These are phyloP conservation scores for Neofusicoccum umdonicola DNA, from an alignment of 2,329 filamentous ascomycete genomes.

Conservation along the genomic window DNA sequence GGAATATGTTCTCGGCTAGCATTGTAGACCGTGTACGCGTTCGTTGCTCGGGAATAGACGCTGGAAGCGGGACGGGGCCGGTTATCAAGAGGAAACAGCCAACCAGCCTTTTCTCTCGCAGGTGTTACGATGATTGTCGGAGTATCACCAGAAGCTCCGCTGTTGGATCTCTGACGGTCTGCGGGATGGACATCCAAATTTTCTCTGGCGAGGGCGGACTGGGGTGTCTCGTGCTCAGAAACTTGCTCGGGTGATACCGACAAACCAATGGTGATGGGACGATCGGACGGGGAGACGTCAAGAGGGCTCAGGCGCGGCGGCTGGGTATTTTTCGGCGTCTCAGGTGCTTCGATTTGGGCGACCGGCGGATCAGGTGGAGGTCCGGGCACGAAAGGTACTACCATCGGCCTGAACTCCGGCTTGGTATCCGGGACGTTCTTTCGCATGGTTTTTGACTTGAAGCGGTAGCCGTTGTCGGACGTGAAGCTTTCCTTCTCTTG, in stretches of 20 bases:
- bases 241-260: constrained; percentile 58
- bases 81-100: constrained; percentile 52
- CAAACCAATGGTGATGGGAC: constrained; percentile 72
- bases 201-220: not conserved
- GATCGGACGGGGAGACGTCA: constrained; percentile 65
- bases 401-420: not conserved
- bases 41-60: constrained; percentile 59
- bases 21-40: constrained; percentile 30
- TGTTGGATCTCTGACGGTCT: constrained; percentile 36
- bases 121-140: constrained; percentile 56
- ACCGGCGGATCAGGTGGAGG: constrained; percentile 8
- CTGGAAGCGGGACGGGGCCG: constrained; percentile 57
- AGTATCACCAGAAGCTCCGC: constrained; percentile 39
- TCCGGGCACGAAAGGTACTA: constrained; percentile 4
- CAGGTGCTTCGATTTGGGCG: not conserved
- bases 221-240: constrained; percentile 30
- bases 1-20: constrained; percentile 42
- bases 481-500: not conserved
- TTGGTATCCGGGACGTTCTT: not conserved
- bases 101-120: constrained; percentile 51
- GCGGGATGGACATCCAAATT: constrained; percentile 22
- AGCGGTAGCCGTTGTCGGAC: constrained; percentile 14
- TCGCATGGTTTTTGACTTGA: constrained; percentile 26
- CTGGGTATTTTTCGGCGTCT: not conserved
- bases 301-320: constrained; percentile 19